Evolutionary conservation across 495 filamentous ascomycete species (phyloP), one percentile per base, ranked within the genome.

Genomic region (Entonaema liquescens): DNA sequence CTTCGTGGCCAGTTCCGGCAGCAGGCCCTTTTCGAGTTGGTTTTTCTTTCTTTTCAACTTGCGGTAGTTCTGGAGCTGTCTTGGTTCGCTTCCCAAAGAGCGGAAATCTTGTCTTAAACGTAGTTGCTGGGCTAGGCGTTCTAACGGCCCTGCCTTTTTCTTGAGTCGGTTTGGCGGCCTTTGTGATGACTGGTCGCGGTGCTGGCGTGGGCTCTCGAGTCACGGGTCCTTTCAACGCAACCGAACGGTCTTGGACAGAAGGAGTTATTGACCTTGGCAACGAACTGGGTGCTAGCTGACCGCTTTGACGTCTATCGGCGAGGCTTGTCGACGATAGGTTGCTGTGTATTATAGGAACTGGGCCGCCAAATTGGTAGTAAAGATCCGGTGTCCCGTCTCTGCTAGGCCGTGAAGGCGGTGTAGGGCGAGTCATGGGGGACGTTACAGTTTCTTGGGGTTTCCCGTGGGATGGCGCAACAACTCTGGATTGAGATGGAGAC

Each of bases 1-100:
- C 95, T 82, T 98, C 95, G 78, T 98, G 93, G 2, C 95, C 95
- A 33, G 96, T 99, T 35, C 95, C 96, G 29, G 95, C 95, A 5
- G 85, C 87, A 17, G 95, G 95, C 0, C 95, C 96, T 79, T 95
- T 97, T 59, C 91, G 88, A 13, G 79, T 40, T 5, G 81, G 62
- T 69, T 88, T 91, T 21, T 88, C 84, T 52, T 78, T 84, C 59
- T 82, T 84, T 11, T 89, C 87, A 2, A 76, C 65, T n/a, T 80
- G 72, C 2, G 76, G 74, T n/a, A 77, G 67, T 47, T 88, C 86
- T 5, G 88, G 70, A 13, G 88, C 86, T 8, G 88, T 85, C 76
- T 92, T 96, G 0, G 90, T 87, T 66, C 89, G 90, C 67, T 90
- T 87, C 15, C 88, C 80, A 70, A 97, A 97, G 17, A 97, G 81